Percentiles rank a stretch among this genome's conserved stretches.
These are phyloP conservation scores for Lentinus brumalis DNA, from an alignment of 768 basidiomycete species.

Conservation along the genomic window DNA sequence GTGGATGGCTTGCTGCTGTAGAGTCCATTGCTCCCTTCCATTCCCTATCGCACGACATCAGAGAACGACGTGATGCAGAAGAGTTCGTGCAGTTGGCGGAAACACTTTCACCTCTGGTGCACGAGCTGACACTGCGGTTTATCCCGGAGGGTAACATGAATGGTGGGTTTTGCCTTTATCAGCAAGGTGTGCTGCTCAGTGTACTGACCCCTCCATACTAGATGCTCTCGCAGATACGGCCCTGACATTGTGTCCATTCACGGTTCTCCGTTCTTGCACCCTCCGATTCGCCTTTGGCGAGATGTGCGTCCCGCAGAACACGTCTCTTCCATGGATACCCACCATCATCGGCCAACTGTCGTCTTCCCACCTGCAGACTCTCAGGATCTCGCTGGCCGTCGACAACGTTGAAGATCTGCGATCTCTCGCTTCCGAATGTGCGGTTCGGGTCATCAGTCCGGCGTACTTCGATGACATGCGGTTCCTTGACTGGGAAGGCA, in stretches of 20 bases:
- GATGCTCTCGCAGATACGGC: neutral
- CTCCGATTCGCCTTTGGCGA: slow-evolving; percentile 24
- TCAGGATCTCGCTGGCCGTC: slow-evolving; percentile 22
- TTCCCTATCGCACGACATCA: neutral
- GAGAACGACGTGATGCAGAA: neutral
- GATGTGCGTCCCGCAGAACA: slow-evolving; percentile 29
- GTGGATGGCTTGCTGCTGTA: neutral
- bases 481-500: slow-evolving; percentile 23
- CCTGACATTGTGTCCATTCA: slow-evolving; percentile 18
- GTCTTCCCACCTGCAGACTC: slow-evolving; percentile 16
- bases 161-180: neutral
- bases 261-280: slow-evolving; percentile 19
- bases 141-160: neutral
- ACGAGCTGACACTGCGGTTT: slow-evolving; percentile 10
- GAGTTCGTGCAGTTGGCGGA: neutral
- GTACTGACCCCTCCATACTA: neutral
- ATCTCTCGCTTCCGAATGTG: slow-evolving; percentile 28
- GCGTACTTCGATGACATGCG: slow-evolving; percentile 25
- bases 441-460: slow-evolving; percentile 18
- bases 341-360: slow-evolving; percentile 21
- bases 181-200: too few relatives aligned
- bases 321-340: slow-evolving; percentile 24
- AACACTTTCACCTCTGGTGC: neutral
- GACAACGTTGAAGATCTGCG: slow-evolving; percentile 27
- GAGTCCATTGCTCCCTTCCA: neutral